phyloP scores from a whole-genome alignment of 2,329 filamentous ascomycete species.

The Teratosphaeriaceae sp. region DNA sequence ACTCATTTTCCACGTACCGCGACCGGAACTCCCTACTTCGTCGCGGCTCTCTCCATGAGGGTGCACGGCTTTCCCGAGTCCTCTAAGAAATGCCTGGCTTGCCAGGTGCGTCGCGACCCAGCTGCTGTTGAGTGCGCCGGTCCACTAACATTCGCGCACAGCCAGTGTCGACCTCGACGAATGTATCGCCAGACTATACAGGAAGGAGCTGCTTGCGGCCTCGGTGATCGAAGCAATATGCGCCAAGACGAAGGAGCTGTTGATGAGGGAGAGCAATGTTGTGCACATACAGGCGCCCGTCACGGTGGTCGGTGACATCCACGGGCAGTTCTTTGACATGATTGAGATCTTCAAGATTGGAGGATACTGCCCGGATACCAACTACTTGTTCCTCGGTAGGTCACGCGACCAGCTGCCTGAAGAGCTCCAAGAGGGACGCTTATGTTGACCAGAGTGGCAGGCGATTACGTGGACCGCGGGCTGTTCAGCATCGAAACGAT shows the following conservation, averaged over 20 bases:
- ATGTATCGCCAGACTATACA: slow-evolving; percentile 94
- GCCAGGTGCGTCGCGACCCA: slow-evolving; percentile 35
- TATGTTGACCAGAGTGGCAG: slow-evolving; percentile 3
- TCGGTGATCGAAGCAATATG: slow-evolving; percentile 99
- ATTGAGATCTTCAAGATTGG: slow-evolving; percentile 99
- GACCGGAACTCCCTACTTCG: slow-evolving; percentile 2
- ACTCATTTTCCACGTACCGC: background rate
- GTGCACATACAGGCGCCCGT: slow-evolving; percentile 94
- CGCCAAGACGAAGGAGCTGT: slow-evolving; percentile 95
- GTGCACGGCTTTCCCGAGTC: background rate
- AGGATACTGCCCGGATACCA: slow-evolving; percentile 94
- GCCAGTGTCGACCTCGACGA: slow-evolving; percentile 97
- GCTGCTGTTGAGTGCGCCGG: background rate
- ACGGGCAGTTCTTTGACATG: slow-evolving; percentile 97
- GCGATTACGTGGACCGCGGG: slow-evolving; percentile 82
- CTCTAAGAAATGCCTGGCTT: slow-evolving; percentile 41
- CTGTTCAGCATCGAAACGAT: slow-evolving; percentile 99
- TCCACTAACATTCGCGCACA: slow-evolving; percentile 30
- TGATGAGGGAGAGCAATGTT: slow-evolving; percentile 99
- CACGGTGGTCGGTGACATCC: slow-evolving; percentile 96
- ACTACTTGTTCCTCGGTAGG: slow-evolving; percentile 91
- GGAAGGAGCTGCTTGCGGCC: slow-evolving; percentile 93
- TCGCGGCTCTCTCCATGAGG: background rate
- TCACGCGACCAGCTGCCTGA: slow-evolving; percentile 21
- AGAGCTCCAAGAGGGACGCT: no score